Evolutionary conservation across 2,329 filamentous ascomycete species (phyloP).

Genomic region (Claviceps sp.): DNA sequence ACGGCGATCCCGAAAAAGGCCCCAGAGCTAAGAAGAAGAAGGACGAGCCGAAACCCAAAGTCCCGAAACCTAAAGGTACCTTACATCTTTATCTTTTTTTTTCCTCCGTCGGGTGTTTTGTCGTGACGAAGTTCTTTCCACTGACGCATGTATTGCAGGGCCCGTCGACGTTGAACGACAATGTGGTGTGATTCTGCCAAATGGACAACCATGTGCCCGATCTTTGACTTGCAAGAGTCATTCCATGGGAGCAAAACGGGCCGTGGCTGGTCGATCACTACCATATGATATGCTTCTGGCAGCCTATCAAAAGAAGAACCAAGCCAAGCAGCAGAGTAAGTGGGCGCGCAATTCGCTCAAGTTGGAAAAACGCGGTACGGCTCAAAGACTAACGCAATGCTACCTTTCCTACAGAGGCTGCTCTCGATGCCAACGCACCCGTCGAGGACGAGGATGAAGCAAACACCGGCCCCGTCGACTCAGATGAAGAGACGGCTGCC

Average conservation of each 20-base stretch:
- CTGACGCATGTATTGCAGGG: slow-evolving; percentile 26
- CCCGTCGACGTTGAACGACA: slow-evolving; percentile 91
- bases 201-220: slow-evolving; percentile 75
- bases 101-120: neutral
- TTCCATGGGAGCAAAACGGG: slow-evolving; percentile 85
- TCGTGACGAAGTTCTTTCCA: neutral
- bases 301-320: slow-evolving; percentile 93
- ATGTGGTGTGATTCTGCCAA: slow-evolving; percentile 75
- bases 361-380: neutral
- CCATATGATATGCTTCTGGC: slow-evolving; percentile 88
- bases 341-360: slow-evolving; percentile 10
- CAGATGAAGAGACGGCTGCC: slow-evolving; percentile 81
- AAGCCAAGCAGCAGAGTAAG: slow-evolving; percentile 92
- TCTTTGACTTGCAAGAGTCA: slow-evolving; percentile 91
- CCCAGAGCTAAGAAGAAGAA: slow-evolving; percentile 91
- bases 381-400: neutral
- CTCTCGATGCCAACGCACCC: slow-evolving; percentile 86
- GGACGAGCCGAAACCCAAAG: slow-evolving; percentile 75
- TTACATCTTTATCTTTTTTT: neutral
- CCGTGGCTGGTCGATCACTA: slow-evolving; percentile 71
- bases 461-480: slow-evolving; percentile 72
- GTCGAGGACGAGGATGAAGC: slow-evolving; percentile 74
- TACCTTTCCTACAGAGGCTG: slow-evolving; percentile 52
- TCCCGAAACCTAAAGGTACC: slow-evolving; percentile 67
- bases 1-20: slow-evolving; percentile 64